Evolutionary conservation across 192 early-diverging fungal genomes (phyloP).

Genomic region (Powellomyces hirtus): DNA sequence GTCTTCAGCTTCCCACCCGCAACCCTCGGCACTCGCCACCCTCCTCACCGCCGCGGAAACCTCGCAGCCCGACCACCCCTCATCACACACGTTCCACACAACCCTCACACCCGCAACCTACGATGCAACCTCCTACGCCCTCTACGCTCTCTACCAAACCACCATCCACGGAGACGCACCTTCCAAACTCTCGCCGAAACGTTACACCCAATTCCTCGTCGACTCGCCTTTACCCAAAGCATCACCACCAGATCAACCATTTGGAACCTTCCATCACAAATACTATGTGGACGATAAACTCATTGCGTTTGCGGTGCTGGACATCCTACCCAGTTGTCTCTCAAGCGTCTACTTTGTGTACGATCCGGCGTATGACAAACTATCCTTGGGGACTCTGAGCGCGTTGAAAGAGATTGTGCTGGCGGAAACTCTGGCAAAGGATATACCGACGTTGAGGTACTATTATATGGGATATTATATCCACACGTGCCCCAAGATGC

Average conservation of each 20-base stretch:
- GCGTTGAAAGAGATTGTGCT: conserved; percentile 82
- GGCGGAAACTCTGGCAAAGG: conserved; percentile 44
- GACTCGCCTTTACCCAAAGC: conserved; percentile 58
- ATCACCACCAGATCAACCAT: neutral
- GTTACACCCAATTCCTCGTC: conserved; percentile 72
- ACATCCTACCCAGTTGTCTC: conserved; percentile 83
- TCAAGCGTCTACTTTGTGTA: conserved; percentile 96
- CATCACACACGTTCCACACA: conserved; percentile 36
- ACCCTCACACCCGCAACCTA: conserved; percentile 64
- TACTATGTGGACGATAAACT: conserved; percentile 82
- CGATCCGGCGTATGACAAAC: conserved; percentile 75
- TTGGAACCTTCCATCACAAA: conserved; percentile 88
- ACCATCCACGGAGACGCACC: conserved; percentile 75
- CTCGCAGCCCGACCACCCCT: neutral
- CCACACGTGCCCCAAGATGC: conserved; percentile 89
- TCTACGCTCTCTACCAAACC: conserved; percentile 82
- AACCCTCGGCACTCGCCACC: neutral
- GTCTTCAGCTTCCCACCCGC: no score
- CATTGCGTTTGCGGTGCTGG: conserved; percentile 88
- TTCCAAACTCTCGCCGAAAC: conserved; percentile 42
- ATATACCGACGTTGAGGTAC: conserved; percentile 56
- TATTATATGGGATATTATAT: conserved; percentile 98
- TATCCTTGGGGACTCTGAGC: conserved; percentile 83
- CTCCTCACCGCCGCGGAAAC: conserved; percentile 21
- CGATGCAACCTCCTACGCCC: conserved; percentile 67